Evolutionary conservation across 1,284 basidiomycete species (phyloP), one percentile per base, ranked within the genome.

Genomic region (Austroboletus novae-zelandiae): DNA sequence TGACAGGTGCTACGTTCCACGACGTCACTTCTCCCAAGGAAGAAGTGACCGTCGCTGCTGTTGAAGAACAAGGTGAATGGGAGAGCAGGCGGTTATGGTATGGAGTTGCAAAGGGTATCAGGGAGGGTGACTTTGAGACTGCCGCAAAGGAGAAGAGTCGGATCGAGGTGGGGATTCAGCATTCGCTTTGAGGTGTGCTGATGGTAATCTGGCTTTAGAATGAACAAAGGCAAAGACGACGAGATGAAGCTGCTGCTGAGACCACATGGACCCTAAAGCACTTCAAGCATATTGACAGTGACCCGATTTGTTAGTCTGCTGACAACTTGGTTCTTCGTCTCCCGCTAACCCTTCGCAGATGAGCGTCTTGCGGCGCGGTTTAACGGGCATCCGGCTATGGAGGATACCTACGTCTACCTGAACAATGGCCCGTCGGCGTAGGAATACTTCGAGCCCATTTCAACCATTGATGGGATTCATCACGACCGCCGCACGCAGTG

Each of bases 1-100:
- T 52, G 13, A 57, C 57, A 1, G 65, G 67, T 50, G 62, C 47
- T 62, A 79, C 65, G 14, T 89, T 90, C 69, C 83, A 91, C 56
- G 83, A 89, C 53, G 84, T 86, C 27, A 74, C 72, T 2, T 65
- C 69, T 15, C 72, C 79, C 10, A 87, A 89, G 70, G 84, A 91
- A 68, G 91, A 94, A 66, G 84, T 95, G 18, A 75, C 71, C 3
- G 85, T 91, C 37, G 71, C 73, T 32, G 66, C 76, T 27, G 61
- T 80, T 9, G 78, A 89, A 27, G 76, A 75, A 71, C 79, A 92
- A 77, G 79, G 79, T 34, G 85, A 89, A 60, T 94, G 85, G 76
- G 96, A 99, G 77, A 93, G 85, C 56, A 78, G 96, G 59, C 80
- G 79, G 61, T 75, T 98, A 52, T 99, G 97, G 96, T 72, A 78